Evolutionary conservation across 2,329 filamentous ascomycete species (phyloP).

Genomic region (Venturia carpophila): DNA sequence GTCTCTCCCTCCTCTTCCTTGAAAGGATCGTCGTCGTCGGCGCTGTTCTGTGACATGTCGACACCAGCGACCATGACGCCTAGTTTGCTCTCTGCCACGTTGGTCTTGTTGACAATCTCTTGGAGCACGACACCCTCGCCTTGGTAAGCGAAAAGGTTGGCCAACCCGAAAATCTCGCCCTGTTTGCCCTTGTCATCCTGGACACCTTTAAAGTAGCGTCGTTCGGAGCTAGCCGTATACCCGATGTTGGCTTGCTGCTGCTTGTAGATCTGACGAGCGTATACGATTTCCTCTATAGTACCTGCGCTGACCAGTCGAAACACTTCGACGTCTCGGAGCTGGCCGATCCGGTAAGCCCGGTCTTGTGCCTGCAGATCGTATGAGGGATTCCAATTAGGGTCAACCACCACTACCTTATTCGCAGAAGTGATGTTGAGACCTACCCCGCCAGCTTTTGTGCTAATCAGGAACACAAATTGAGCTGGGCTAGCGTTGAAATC

Average conservation of each 20-base stretch:
- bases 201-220: constrained; percentile 91
- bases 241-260: constrained; percentile 98
- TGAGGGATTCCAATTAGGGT: constrained; percentile 95
- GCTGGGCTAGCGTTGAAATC: constrained; percentile 82
- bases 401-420: constrained; percentile 95
- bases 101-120: constrained; percentile 98
- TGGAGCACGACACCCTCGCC: constrained; percentile 71
- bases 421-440: constrained; percentile 95
- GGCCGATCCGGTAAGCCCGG: constrained; percentile 90
- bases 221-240: constrained; percentile 84
- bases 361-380: constrained; percentile 96
- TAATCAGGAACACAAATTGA: constrained; percentile 94
- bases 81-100: constrained; percentile 84
- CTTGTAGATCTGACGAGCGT: constrained; percentile 96
- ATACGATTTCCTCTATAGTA: constrained; percentile 95
- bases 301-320: constrained; percentile 85
- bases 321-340: constrained; percentile 86
- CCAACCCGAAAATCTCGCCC: constrained; percentile 87
- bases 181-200: constrained; percentile 75
- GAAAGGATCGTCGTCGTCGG: constrained; percentile 26
- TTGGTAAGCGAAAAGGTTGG: constrained; percentile 79
- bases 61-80: constrained; percentile 75
- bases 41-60: constrained; percentile 53
- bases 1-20: constrained; percentile 47
- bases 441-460: constrained; percentile 84